Evolutionary conservation across 495 filamentous ascomycete genomes (phyloP), one percentile per base, ranked within the genome.

Genomic region (Thozetella sp.): DNA sequence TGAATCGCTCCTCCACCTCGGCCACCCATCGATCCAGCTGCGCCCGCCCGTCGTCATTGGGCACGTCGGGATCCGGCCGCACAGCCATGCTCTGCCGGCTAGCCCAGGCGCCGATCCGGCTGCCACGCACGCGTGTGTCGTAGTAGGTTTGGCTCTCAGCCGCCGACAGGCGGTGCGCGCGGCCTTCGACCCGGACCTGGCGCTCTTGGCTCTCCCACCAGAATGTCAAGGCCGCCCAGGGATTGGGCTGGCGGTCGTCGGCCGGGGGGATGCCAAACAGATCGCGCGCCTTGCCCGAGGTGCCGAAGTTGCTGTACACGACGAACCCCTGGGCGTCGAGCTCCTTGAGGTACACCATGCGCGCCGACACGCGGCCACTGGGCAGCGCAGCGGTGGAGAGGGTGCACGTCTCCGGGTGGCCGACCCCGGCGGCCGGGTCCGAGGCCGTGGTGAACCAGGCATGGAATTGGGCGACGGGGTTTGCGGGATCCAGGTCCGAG

Each of bases 261-360:
- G 67, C 67, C 9, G 24, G 51, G 2, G 54, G 2, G 40, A 24
- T 53, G 6, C 71, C 71, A 57, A 69, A 67, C 22, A 94, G 72
- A 71, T 94, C 91, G 13, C 67, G 62, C 4, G 86, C 81, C 73
- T 94, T 93, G 57, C 84, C 81, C 52, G 78, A 84, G 1, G 89
- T 97, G 25, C 82, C 93, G 82, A 91, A 96, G 71, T 98, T 99
- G 64, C 86, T 90, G 76, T 98, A 99, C 13, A 98, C 80, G 24
- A 97, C 91, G 73, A 97, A 99, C 13, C 93, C 93, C 3, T 78
- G 75, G 25, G 83, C 73, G 69, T 92, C 90, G 23, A 92, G 83
- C 71, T 93, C 90, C 70, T 99, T 99, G 26, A 99, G 80, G 73
- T 98, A 98, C 55, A 99, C 92, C 59, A 89, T 83, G 51, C 95